These are phyloP conservation scores for Hysterium pulicare DNA, from an alignment of 2,329 filamentous ascomycete species.

Conservation along the genomic window DNA sequence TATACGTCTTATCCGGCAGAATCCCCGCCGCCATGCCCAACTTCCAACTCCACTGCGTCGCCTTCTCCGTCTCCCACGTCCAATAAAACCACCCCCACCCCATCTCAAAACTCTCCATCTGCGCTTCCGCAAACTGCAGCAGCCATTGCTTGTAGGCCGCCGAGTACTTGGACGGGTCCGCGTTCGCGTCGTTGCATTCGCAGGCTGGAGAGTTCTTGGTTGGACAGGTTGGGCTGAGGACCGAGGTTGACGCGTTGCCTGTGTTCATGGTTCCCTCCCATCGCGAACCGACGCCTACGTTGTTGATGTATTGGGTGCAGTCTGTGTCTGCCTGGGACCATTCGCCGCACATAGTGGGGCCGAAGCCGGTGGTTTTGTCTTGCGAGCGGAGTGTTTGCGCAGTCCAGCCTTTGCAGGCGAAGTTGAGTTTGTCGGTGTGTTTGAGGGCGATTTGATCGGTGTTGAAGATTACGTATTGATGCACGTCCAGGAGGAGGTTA, in stretches of 20 bases:
- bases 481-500: constrained; percentile 85
- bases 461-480: constrained; percentile 99
- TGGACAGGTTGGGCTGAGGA: constrained; percentile 73
- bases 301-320: constrained; percentile 82
- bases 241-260: constrained; percentile 58
- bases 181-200: constrained; percentile 73
- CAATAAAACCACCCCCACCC: constrained; percentile 99
- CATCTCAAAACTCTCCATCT: constrained; percentile 91
- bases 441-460: constrained; percentile 75
- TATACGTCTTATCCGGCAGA: constrained; percentile 57
- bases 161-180: constrained; percentile 65
- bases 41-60: constrained; percentile 90
- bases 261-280: constrained; percentile 86
- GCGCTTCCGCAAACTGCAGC: constrained; percentile 85
- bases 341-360: constrained; percentile 91
- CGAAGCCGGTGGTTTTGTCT: constrained; percentile 75
- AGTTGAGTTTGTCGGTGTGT: constrained; percentile 79
- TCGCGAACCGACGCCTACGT: constrained; percentile 80
- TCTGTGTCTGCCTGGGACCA: constrained; percentile 98
- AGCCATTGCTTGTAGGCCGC: constrained; percentile 79
- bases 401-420: constrained; percentile 86
- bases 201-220: constrained; percentile 59
- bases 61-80: constrained; percentile 91
- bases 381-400: constrained; percentile 70
- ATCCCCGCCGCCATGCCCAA: constrained; percentile 73